A percentile compares a stretch with the other conserved stretches of the same genome.
Evolutionary conservation across 108 stramenopile species (phyloP).

Genomic region (Pseudonitzschia pungens): DNA sequence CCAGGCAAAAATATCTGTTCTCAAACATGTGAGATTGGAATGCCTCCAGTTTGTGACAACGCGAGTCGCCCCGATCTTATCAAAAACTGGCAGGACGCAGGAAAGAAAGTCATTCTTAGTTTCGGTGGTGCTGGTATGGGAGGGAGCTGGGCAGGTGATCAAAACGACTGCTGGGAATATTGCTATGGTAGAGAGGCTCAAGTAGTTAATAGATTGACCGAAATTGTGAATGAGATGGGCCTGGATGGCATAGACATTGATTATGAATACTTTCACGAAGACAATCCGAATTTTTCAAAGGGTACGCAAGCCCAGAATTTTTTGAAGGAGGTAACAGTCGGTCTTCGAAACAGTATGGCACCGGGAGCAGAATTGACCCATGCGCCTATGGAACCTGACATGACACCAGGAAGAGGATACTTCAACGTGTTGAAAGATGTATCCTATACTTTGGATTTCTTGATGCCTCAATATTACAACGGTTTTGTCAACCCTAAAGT

Average conservation of each 20-base stretch:
- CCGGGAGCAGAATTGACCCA: slow-evolving; percentile 50
- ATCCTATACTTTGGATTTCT: slow-evolving; percentile 38
- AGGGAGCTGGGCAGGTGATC: slow-evolving; percentile 44
- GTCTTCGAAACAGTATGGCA: slow-evolving; percentile 41
- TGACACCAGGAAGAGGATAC: slow-evolving; percentile 45
- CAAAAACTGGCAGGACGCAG: slow-evolving; percentile 37
- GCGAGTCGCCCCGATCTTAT: slow-evolving; percentile 34
- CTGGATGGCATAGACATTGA: slow-evolving; percentile 68
- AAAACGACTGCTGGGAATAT: slow-evolving; percentile 74
- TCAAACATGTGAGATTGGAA: slow-evolving; percentile 38
- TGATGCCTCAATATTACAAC: slow-evolving; percentile 68
- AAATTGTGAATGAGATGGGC: slow-evolving; percentile 44
- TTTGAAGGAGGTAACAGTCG: slow-evolving; percentile 37
- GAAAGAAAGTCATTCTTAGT: slow-evolving; percentile 67
- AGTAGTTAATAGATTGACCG: slow-evolving; percentile 43
- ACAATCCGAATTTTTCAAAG: slow-evolving; percentile 31
- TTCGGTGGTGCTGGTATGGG: slow-evolving; percentile 77
- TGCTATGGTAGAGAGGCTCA: slow-evolving; percentile 59
- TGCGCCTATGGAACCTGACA: slow-evolving; percentile 62
- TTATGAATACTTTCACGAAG: slow-evolving; percentile 70
- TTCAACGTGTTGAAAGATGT: slow-evolving; percentile 43
- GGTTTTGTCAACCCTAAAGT: slow-evolving; percentile 2
- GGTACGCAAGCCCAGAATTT: slow-evolving; percentile 46
- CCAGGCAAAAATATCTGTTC: slow-evolving; percentile 40
- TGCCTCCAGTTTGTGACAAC: slow-evolving; percentile 48